Conservation (phyloP, 495 filamentous ascomycete genomes). For the Penicillium coffeae region DNA sequence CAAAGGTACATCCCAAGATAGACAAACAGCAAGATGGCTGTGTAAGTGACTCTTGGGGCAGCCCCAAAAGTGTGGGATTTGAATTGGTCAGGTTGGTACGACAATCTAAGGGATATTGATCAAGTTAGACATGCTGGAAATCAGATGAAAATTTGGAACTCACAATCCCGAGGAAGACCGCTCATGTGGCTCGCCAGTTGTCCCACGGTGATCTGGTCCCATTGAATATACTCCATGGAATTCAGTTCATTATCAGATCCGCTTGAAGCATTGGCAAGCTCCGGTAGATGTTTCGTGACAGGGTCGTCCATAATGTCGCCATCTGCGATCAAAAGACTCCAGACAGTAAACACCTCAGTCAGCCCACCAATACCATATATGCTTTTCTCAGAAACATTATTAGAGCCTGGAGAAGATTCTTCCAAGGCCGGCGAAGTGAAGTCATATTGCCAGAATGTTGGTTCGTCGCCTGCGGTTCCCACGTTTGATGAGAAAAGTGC, state of each 20-base stretch:
- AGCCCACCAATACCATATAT: conserved; percentile 46
- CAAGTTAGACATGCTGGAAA: background rate
- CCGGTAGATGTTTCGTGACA: conserved; percentile 50
- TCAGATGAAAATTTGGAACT: conserved; percentile 18
- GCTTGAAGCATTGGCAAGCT: conserved; percentile 30
- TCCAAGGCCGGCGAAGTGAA: conserved; percentile 40
- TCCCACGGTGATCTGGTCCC: conserved; percentile 41
- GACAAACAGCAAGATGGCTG: conserved; percentile 9
- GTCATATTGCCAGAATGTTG: conserved; percentile 41
- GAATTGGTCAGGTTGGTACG: background rate
- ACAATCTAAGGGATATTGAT: conserved; percentile 3
- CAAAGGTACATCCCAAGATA: too few species aligned
- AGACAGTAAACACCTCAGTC: conserved; percentile 43
- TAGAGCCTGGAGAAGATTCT: conserved; percentile 22
- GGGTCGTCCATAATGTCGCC: conserved; percentile 45
- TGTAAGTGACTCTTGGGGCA: background rate
- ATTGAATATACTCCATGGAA: conserved; percentile 25
- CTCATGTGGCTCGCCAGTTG: conserved; percentile 39
- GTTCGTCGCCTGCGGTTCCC: conserved; percentile 19
- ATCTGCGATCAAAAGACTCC: conserved; percentile 40
- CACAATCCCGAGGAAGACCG: conserved; percentile 37
- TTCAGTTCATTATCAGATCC: too few species aligned
- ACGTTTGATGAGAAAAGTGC: conserved; percentile 46
- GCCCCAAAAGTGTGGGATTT: background rate
- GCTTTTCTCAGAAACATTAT: conserved; percentile 29